Conservation (phyloP, 73 alveolate genomes). For the Urostyla sp. region DNA sequence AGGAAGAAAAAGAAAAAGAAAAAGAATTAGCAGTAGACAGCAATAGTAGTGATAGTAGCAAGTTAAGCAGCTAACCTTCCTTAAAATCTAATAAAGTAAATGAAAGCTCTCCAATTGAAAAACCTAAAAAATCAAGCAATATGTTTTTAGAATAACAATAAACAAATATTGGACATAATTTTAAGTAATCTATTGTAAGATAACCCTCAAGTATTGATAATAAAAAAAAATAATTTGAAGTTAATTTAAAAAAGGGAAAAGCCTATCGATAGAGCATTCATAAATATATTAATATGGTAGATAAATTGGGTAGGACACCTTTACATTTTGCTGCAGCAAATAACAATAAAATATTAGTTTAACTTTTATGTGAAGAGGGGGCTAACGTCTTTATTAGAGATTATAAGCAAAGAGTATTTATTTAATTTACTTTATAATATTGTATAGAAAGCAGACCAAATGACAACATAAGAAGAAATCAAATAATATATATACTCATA, state of each 20-base stretch:
- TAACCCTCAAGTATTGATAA: not conserved
- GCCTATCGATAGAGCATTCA: not conserved
- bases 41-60: too few species aligned
- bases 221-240: not conserved
- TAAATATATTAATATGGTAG: conserved; percentile 7
- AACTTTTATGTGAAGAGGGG: not conserved
- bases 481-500: not conserved
- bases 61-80: too few species aligned
- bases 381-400: conserved; percentile 5
- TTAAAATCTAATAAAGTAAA: too few species aligned
- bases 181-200: not conserved
- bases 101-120: too few species aligned
- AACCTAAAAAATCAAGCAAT: too few species aligned
- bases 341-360: not conserved
- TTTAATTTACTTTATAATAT: not conserved
- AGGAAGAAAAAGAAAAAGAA: too few species aligned
- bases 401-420: conserved; percentile 8
- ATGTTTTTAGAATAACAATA: too few species aligned
- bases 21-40: too few species aligned
- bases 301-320: conserved; percentile 36
- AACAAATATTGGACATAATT: not conserved
- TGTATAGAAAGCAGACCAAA: conserved; percentile 1
- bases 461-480: not conserved
- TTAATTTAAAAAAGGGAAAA: not conserved
- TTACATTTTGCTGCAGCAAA: conserved; percentile 21